Evolutionary conservation across 352 stramenopile genomes (phyloP).

Genomic region (Globisporangium lucens): DNA sequence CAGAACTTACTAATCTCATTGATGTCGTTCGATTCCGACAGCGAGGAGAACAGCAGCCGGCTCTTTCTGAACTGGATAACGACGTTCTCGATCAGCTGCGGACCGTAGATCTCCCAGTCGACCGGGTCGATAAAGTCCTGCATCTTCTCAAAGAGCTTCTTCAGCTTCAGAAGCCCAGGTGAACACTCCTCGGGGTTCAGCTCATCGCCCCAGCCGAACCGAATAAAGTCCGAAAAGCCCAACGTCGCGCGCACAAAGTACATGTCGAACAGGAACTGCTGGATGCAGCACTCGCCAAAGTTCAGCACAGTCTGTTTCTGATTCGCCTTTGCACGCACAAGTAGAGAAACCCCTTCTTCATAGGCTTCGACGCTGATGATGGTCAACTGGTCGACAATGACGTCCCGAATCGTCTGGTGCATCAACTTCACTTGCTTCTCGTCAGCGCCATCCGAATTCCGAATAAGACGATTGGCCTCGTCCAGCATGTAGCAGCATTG

Average conservation of each 20-base stretch:
- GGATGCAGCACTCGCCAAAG: slow-evolving; percentile 81
- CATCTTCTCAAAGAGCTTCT: slow-evolving; percentile 71
- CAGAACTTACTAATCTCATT: slow-evolving; percentile 76
- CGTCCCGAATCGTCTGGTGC: slow-evolving; percentile 61
- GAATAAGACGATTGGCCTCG: slow-evolving; percentile 68
- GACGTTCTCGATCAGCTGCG: slow-evolving; percentile 83
- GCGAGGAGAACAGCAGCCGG: slow-evolving; percentile 79
- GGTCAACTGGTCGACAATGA: slow-evolving; percentile 76
- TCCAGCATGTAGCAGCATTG: slow-evolving; percentile 83
- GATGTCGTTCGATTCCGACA: slow-evolving; percentile 81
- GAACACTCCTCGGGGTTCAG: slow-evolving; percentile 55
- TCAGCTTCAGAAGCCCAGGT: slow-evolving; percentile 50
- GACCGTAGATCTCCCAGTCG: slow-evolving; percentile 88
- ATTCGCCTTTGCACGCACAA: slow-evolving; percentile 47
- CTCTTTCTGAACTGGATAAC: slow-evolving; percentile 85
- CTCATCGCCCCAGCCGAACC: slow-evolving; percentile 86
- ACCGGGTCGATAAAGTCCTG: slow-evolving; percentile 83
- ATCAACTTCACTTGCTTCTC: slow-evolving; percentile 55
- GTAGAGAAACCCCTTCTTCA: slow-evolving; percentile 52
- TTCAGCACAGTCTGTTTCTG: slow-evolving; percentile 59
- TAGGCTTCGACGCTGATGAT: slow-evolving; percentile 74
- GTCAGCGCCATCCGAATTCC: slow-evolving; percentile 32
- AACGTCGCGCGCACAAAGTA: slow-evolving; percentile 86
- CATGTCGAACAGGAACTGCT: slow-evolving; percentile 89
- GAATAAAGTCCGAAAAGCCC: slow-evolving; percentile 83